phyloP scores from a whole-genome alignment of 2,329 filamentous ascomycete genomes.

The Hymenoscyphus albidus region DNA sequence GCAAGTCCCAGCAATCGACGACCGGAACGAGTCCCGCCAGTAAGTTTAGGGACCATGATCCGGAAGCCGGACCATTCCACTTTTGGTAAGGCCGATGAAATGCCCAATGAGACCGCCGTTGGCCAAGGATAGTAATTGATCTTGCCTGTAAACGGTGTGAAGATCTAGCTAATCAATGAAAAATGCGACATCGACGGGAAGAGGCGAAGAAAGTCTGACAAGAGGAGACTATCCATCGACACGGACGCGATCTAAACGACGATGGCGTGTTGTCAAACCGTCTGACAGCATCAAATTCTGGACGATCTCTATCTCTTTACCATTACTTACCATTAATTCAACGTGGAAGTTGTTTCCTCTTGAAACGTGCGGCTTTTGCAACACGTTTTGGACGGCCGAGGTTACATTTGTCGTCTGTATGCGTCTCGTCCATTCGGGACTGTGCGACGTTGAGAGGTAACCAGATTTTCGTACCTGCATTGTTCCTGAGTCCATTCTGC shows the following conservation, averaged over 20 bases:
- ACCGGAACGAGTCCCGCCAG: constrained; percentile 3
- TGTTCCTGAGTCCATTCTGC: constrained; percentile 21
- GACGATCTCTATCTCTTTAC: neutral
- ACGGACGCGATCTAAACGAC: neutral
- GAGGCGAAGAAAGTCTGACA: constrained; percentile 5
- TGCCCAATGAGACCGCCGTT: neutral
- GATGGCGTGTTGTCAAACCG: neutral
- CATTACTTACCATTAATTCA: neutral
- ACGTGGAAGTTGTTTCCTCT: constrained; percentile 6
- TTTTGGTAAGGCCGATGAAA: neutral
- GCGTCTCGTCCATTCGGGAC: constrained; percentile 2
- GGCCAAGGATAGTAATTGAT: neutral
- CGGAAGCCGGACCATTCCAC: neutral
- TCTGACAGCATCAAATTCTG: constrained; percentile 4
- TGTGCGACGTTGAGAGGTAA: constrained; percentile 7
- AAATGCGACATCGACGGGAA: constrained; percentile 7
- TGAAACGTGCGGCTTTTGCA: constrained; percentile 6
- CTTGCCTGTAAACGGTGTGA: neutral
- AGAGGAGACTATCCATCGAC: neutral
- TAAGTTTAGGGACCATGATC: constrained; percentile 9
- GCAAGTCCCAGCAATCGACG: neutral
- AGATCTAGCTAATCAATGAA: constrained; percentile 2
- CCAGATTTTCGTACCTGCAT: constrained; percentile 29
- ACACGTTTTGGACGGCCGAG: constrained; percentile 4
- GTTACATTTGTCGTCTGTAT: constrained; percentile 12